Evolutionary conservation across 192 early-diverging fungal species (phyloP).

Genomic region (Podila clonocystis): DNA sequence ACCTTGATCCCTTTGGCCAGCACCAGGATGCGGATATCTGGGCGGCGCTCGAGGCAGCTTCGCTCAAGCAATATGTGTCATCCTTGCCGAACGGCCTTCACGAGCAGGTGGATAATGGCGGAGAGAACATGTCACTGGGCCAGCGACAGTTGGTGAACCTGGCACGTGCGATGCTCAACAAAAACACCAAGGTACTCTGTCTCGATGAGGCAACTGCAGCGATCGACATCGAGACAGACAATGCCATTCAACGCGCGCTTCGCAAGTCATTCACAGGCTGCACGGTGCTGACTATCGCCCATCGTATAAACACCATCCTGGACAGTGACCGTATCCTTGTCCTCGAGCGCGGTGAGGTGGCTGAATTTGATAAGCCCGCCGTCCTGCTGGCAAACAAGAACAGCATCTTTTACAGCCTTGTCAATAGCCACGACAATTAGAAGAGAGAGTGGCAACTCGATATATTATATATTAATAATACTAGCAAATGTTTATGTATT

Average conservation of each 20-base stretch:
- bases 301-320: constrained; percentile 70
- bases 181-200: constrained; percentile 34
- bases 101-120: constrained; percentile 75
- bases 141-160: constrained; percentile 79
- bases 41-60: constrained; percentile 72
- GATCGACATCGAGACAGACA: constrained; percentile 59
- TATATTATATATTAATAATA: constrained; percentile 5
- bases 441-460: constrained; percentile 7
- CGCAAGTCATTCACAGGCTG: constrained; percentile 49
- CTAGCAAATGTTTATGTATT: not conserved
- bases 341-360: constrained; percentile 74
- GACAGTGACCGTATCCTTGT: constrained; percentile 86
- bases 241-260: constrained; percentile 55
- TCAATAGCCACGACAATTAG: constrained; percentile 15
- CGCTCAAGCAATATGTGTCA: constrained; percentile 72
- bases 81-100: constrained; percentile 72
- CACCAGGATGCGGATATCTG: constrained; percentile 70
- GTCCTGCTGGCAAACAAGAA: constrained; percentile 62
- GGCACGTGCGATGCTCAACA: constrained; percentile 71
- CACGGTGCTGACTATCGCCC: constrained; percentile 70
- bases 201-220: constrained; percentile 58
- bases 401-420: constrained; percentile 57
- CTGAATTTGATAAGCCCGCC: constrained; percentile 74
- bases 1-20: constrained; percentile 64
- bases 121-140: constrained; percentile 86